phyloP scores from a whole-genome alignment of 352 stramenopile species.

The Globisporangium lucens region DNA sequence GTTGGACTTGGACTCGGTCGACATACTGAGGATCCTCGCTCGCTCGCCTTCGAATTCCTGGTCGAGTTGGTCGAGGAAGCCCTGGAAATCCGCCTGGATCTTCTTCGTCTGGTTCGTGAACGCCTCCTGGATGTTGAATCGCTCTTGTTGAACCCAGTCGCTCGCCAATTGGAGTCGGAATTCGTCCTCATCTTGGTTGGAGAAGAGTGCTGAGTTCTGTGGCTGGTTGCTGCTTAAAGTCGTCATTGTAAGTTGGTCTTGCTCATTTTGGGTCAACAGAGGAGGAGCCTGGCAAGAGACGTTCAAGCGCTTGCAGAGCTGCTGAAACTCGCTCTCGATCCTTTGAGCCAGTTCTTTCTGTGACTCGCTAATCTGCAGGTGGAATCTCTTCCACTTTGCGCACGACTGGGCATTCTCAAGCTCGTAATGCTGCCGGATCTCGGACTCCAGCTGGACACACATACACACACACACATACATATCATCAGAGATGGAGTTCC shows the following conservation, averaged over 20 bases:
- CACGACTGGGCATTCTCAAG: conserved; percentile 46
- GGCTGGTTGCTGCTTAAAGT: neutral
- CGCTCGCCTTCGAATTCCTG: conserved; percentile 30
- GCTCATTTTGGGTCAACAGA: neutral
- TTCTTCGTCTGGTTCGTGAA: conserved; percentile 62
- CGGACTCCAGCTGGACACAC: conserved; percentile 41
- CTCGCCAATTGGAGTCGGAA: conserved; percentile 27
- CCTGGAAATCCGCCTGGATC: conserved; percentile 43
- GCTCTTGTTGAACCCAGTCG: conserved; percentile 60
- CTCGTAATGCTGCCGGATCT: conserved; percentile 59
- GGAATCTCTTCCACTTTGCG: conserved; percentile 48
- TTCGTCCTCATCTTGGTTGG: conserved; percentile 14
- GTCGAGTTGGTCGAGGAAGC: conserved; percentile 45
- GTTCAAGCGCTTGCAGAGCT: conserved; percentile 20
- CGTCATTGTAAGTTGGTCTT: neutral
- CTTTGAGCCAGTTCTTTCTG: conserved; percentile 20
- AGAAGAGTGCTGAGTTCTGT: neutral
- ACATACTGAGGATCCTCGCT: conserved; percentile 26
- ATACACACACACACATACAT: neutral
- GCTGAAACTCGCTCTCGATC: conserved; percentile 30
- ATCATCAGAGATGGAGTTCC: neutral
- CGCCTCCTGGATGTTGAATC: conserved; percentile 67
- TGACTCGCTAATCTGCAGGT: conserved; percentile 27
- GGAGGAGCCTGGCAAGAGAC: neutral
- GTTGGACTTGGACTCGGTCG: neutral